These are phyloP conservation scores for Begonia loranthoides DNA, from an alignment of 306 rosid species.

Conservation along the genomic window DNA sequence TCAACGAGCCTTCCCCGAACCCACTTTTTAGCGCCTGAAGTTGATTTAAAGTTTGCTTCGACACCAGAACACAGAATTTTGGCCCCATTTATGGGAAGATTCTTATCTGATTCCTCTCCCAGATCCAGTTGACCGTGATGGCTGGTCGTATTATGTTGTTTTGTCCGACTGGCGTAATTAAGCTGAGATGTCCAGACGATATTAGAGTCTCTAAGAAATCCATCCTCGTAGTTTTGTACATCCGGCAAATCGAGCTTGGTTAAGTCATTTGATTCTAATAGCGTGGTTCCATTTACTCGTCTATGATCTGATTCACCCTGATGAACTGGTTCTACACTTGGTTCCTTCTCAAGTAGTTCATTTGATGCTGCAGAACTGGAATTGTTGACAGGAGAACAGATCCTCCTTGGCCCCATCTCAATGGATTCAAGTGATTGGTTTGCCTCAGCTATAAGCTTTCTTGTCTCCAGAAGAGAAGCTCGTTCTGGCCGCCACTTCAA, in stretches of 20 bases:
- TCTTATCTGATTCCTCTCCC: conserved; percentile 13
- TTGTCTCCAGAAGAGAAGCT: conserved; percentile 70
- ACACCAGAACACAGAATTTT: conserved; percentile 20
- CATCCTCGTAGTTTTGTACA: conserved; percentile 24
- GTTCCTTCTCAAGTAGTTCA: conserved; percentile 17
- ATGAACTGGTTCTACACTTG: conserved; percentile 10
- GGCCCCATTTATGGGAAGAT: conserved; percentile 23
- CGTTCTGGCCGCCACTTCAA: conserved; percentile 70
- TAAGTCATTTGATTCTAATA: conserved; percentile 23
- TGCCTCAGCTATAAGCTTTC: conserved; percentile 95
- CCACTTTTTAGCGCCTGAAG: conserved; percentile 49
- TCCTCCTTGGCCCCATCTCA: conserved; percentile 15
- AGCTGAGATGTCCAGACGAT: conserved; percentile 19
- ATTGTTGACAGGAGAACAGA: conserved; percentile 14
- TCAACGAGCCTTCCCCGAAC: conserved; percentile 80
- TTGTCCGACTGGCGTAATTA: conserved; percentile 21
- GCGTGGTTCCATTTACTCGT: conserved; percentile 41
- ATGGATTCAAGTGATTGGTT: conserved; percentile 59
- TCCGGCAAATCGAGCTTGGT: conserved; percentile 27
- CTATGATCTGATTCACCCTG: conserved; percentile 16
- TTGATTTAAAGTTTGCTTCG: conserved; percentile 18
- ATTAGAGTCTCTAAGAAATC: conserved; percentile 20
- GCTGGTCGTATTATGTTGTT: conserved; percentile 7
- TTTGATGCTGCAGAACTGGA: conserved; percentile 20
- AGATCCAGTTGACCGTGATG: conserved; percentile 7